Conservation (phyloP, 495 filamentous ascomycete species). For the Talaromyces liani region DNA sequence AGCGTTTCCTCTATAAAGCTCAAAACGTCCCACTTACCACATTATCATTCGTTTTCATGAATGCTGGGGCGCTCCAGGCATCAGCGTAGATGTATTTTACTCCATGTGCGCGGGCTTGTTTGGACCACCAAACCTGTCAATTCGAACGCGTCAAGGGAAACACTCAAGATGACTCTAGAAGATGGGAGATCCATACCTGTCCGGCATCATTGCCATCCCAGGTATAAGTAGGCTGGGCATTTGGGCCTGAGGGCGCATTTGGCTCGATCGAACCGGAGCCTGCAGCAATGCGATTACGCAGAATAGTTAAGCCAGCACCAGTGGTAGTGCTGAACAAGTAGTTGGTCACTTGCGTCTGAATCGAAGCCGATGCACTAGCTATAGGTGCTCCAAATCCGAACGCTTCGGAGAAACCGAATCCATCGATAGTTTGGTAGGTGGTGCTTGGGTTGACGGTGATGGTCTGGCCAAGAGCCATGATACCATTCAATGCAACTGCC, state of each 20-base stretch:
- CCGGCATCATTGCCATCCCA: slow-evolving; percentile 40
- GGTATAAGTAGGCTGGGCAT: slow-evolving; percentile 29
- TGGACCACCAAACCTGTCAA: slow-evolving; percentile 14
- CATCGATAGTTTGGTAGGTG: slow-evolving; percentile 34
- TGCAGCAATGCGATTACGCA: slow-evolving; percentile 48
- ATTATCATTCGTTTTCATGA: slow-evolving; percentile 48
- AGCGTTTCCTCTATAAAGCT: neutral
- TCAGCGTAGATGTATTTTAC: slow-evolving; percentile 44
- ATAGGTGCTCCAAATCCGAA: slow-evolving; percentile 33
- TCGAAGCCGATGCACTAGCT: slow-evolving; percentile 15
- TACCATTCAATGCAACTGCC: neutral
- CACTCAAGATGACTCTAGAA: neutral
- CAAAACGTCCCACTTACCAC: slow-evolving; percentile 10
- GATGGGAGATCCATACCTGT: slow-evolving; percentile 36
- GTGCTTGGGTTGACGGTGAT: slow-evolving; percentile 26
- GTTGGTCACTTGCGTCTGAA: slow-evolving; percentile 36
- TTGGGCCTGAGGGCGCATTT: slow-evolving; percentile 24
- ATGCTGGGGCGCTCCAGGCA: slow-evolving; percentile 49
- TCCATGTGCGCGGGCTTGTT: slow-evolving; percentile 36
- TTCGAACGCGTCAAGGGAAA: neutral
- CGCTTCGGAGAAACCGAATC: slow-evolving; percentile 44
- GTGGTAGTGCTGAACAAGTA: slow-evolving; percentile 36
- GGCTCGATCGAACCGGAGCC: slow-evolving; percentile 35
- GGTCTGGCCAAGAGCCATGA: neutral
- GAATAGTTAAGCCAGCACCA: slow-evolving; percentile 45